phyloP scores from a whole-genome alignment of 2,329 filamentous ascomycete species.

The Colletotrichum endophyticum region DNA sequence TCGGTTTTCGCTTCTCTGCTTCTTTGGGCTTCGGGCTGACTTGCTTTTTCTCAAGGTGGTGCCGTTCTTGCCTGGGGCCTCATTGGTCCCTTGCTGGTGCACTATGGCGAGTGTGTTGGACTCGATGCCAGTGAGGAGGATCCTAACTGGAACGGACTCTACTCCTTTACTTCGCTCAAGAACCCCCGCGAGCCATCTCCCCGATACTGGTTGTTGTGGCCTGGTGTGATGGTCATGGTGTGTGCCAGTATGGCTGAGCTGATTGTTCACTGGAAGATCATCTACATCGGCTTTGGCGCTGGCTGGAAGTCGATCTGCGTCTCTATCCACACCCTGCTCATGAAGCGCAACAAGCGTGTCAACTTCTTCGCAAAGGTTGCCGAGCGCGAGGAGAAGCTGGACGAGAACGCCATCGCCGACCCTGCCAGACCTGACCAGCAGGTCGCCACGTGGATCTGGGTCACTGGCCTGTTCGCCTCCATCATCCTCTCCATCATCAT shows the following conservation, averaged over 20 bases:
- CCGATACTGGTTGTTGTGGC: conserved; percentile 49
- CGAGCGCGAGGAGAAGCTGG: conserved; percentile 34
- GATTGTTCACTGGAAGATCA: conserved; percentile 41
- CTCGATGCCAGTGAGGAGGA: conserved; percentile 28
- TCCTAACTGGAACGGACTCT: conserved; percentile 31
- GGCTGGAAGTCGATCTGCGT: conserved; percentile 33
- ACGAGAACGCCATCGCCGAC: conserved; percentile 41
- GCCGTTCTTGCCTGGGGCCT: conserved; percentile 60
- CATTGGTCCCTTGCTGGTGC: conserved; percentile 50
- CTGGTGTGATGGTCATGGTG: conserved; percentile 47
- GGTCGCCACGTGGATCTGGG: conserved; percentile 61
- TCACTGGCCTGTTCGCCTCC: conserved; percentile 48
- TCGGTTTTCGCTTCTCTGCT: no score
- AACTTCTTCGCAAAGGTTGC: conserved; percentile 39
- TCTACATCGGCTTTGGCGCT: conserved; percentile 38
- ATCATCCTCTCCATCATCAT: conserved; percentile 59
- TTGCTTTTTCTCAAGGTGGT: conserved; percentile 31
- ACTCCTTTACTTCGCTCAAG: conserved; percentile 34
- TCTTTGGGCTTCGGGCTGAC: neutral
- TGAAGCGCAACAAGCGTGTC: conserved; percentile 34
- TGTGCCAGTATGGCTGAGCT: conserved; percentile 46
- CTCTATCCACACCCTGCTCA: conserved; percentile 33
- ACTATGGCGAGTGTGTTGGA: conserved; percentile 59
- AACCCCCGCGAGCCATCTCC: conserved; percentile 37
- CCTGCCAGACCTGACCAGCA: conserved; percentile 47